Base-by-base conservation (phyloP, 2,329 filamentous ascomycete species). In the Cladorrhinum sp. region DNA sequence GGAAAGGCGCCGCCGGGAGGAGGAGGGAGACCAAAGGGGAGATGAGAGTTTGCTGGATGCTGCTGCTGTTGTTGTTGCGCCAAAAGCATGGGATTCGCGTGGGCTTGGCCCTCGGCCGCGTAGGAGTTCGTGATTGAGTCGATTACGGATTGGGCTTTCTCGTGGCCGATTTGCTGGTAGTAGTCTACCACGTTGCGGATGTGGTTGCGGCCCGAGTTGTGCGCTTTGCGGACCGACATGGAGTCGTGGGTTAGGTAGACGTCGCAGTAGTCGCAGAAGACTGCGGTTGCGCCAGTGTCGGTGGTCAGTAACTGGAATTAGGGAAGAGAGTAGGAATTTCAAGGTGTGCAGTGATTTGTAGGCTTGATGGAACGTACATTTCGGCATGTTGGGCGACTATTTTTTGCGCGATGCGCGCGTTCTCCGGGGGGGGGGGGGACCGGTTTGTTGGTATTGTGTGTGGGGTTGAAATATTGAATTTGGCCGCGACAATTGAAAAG, bases 231-330 rank as follows among this genome's bases (percentile, higher is more conserved):
- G 78, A 99, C 95, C 79, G 92, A 96, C 94, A 98, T 98, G 51
- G 92, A 96, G 83, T 99, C 95, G 84, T 99, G 95, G 68, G 95
- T 99, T 70, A 99, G 90, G 84, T 99, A 99, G 77, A 99, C 95
- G 89, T 99, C 95, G 85, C 95, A 99, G 79, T 99, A 99, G 77
- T 99, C 95, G 83, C 93, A 91, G 76, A 91, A 91, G 84, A 90
- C 88, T 91, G 73, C 24, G 9, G 42, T 21, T 30, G n/a, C 14
- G 26, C 30, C 6, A 69, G 66, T 54, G 58, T 62, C 50, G 24
- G 33, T 9, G 33, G 12, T 16, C 33, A 16, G 8, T 3, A 16
- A 16, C 12, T 10, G 33, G 12, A 36, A 50, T 66, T 65, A 67
- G 36, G 33, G 51, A 16, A 20, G 16, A 18, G 30, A 52, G 18